phyloP scores from a whole-genome alignment of 169 alveolate genomes.

The Eimeria falciformis region DNA sequence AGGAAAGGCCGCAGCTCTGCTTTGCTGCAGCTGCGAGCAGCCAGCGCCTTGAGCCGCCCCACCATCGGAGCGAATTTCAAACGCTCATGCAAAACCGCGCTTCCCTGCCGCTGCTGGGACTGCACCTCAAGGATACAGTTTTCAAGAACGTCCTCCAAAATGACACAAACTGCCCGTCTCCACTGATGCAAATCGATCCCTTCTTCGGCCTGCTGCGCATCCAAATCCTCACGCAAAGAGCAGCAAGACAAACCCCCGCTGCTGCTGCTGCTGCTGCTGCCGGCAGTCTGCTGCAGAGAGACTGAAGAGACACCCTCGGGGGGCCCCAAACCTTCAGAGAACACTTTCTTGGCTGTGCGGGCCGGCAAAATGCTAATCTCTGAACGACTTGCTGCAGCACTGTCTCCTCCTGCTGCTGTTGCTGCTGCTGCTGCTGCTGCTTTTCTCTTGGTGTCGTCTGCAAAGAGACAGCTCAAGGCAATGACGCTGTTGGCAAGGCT shows the following conservation, averaged over 20 bases:
- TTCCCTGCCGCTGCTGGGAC: slow-evolving; percentile 23
- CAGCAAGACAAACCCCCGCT: background rate
- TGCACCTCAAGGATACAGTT: slow-evolving; percentile 30
- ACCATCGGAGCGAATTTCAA: slow-evolving; percentile 50
- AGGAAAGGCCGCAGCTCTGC: slow-evolving; percentile 57
- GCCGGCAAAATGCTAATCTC: background rate
- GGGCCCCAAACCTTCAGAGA: background rate
- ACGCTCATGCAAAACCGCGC: background rate
- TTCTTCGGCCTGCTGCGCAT: background rate
- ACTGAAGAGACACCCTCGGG: background rate
- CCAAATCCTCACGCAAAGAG: background rate
- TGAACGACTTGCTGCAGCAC: slow-evolving; percentile 3
- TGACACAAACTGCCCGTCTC: slow-evolving; percentile 38
- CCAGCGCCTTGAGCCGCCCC: slow-evolving; percentile 50
- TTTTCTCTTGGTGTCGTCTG: background rate
- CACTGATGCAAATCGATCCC: slow-evolving; percentile 33
- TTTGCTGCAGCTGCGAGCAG: slow-evolving; percentile 63
- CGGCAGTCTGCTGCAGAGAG: background rate
- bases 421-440: slow-evolving; percentile 18
- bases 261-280: slow-evolving; percentile 2
- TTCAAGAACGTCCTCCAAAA: slow-evolving; percentile 45
- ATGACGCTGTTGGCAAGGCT: background rate
- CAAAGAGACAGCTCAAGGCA: background rate
- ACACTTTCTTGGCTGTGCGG: background rate
- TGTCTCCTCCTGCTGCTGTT: slow-evolving; percentile 20